Percentiles rank a stretch among this genome's conserved stretches.
Conservation (phyloP, 2,329 filamentous ascomycete genomes). For the Microsporum canis region DNA sequence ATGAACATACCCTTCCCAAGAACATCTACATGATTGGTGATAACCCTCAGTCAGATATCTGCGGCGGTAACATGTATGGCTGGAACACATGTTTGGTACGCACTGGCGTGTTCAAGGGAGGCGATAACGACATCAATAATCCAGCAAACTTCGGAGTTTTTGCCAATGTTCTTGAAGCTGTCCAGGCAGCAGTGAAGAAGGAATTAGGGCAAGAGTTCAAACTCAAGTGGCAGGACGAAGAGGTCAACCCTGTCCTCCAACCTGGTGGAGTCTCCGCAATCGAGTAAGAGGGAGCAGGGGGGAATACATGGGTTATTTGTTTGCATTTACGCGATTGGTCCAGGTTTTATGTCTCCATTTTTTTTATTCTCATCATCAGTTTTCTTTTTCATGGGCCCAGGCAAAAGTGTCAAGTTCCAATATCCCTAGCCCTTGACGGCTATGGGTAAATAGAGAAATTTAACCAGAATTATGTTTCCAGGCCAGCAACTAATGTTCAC, state of each 20-base stretch:
- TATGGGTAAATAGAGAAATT: not conserved
- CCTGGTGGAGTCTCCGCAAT: conserved; percentile 44
- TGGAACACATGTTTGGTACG: conserved; percentile 72
- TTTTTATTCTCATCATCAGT: not conserved
- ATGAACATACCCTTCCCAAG: conserved; percentile 55
- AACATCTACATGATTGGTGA: conserved; percentile 70
- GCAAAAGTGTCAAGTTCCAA: not conserved
- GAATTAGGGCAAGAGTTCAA: conserved; percentile 63
- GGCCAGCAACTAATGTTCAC: not conserved
- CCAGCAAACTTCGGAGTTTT: conserved; percentile 69
- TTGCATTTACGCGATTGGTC: not conserved
- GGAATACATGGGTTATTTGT: not conserved
- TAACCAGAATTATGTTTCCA: not conserved
- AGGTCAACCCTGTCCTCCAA: conserved; percentile 56
- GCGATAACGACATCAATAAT: conserved; percentile 64
- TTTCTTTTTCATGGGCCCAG: not conserved
- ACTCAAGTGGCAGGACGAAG: conserved; percentile 58
- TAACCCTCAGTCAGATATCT: conserved; percentile 62
- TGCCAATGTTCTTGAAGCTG: conserved; percentile 59
- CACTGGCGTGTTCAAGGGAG: conserved; percentile 68
- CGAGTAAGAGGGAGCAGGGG: conserved; percentile 17
- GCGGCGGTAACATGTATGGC: conserved; percentile 68
- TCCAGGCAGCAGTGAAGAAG: conserved; percentile 55
- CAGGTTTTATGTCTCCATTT: not conserved
- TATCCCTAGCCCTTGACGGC: not conserved